phyloP scores from a whole-genome alignment of 768 basidiomycete species.

The Mycena filopes region DNA sequence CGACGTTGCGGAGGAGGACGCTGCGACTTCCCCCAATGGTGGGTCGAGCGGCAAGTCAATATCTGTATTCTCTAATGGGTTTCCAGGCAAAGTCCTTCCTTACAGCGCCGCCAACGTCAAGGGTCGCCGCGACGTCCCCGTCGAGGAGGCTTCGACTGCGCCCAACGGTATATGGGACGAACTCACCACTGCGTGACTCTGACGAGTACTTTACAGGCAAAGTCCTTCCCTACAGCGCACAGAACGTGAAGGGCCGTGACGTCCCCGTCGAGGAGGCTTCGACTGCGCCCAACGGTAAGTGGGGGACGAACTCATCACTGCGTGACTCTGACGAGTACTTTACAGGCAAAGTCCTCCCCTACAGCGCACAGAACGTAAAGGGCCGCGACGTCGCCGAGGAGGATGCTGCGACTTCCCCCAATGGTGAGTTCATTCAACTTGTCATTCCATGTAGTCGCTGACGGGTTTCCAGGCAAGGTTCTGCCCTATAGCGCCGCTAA shows the following conservation, averaged over 20 bases:
- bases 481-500: slow-evolving; percentile 42
- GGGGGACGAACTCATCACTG: slow-evolving; percentile 18
- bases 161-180: slow-evolving; percentile 37
- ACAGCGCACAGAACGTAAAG: slow-evolving; percentile 44
- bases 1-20: slow-evolving; percentile 42
- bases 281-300: slow-evolving; percentile 37
- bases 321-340: too few relatives aligned
- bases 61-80: too few relatives aligned
- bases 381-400: slow-evolving; percentile 36
- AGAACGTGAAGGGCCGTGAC: neutral
- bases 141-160: slow-evolving; percentile 39
- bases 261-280: slow-evolving; percentile 41
- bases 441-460: too few relatives aligned
- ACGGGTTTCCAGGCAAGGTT: too few relatives aligned
- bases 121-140: slow-evolving; percentile 32
- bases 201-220: too few relatives aligned
- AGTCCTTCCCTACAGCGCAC: slow-evolving; percentile 42
- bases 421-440: slow-evolving; percentile 1
- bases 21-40: slow-evolving; percentile 48
- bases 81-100: slow-evolving; percentile 38
- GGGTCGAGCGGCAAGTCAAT: too few relatives aligned
- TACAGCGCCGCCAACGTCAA: slow-evolving; percentile 38
- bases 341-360: slow-evolving; percentile 37
- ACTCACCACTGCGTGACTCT: too few relatives aligned
- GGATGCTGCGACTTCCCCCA: neutral